These are phyloP conservation scores for Fusarium hainanense DNA, from an alignment of 2,329 filamentous ascomycete species.

Conservation along the genomic window DNA sequence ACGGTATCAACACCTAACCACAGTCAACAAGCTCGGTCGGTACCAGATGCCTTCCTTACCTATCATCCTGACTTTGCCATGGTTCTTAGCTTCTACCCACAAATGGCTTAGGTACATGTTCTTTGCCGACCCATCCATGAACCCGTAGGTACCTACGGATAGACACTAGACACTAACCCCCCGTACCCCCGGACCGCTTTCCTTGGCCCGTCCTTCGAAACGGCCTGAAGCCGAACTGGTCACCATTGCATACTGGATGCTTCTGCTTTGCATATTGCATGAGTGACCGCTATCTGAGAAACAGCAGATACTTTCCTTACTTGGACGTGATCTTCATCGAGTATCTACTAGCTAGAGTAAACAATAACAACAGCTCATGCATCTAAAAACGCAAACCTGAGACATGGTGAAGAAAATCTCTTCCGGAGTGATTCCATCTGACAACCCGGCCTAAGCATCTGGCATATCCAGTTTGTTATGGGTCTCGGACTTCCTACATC, in stretches of 20 bases:
- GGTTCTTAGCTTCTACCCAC: background rate
- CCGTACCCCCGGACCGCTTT: slow-evolving; percentile 26
- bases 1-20: background rate
- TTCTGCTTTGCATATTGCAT: slow-evolving; percentile 21
- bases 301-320: background rate
- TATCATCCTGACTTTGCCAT: slow-evolving; percentile 3
- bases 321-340: background rate
- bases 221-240: slow-evolving; percentile 22
- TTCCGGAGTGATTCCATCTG: background rate
- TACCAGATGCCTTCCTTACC: slow-evolving; percentile 1
- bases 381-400: background rate
- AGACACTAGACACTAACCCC: slow-evolving; percentile 3
- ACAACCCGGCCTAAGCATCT: background rate
- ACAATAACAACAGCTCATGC: slow-evolving; percentile 3
- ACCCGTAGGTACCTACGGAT: background rate
- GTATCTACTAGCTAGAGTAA: background rate
- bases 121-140: slow-evolving; percentile 11
- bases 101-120: background rate
- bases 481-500: slow-evolving; percentile 2
- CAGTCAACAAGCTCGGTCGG: slow-evolving; percentile 3
- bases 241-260: slow-evolving; percentile 6
- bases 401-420: background rate
- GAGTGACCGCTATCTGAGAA: slow-evolving; percentile 31
- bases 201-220: slow-evolving; percentile 29
- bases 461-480: slow-evolving; percentile 2